These are phyloP conservation scores for Verticillium nonalfalfae DNA, from an alignment of 2,329 filamentous ascomycete species.

Conservation along the genomic window DNA sequence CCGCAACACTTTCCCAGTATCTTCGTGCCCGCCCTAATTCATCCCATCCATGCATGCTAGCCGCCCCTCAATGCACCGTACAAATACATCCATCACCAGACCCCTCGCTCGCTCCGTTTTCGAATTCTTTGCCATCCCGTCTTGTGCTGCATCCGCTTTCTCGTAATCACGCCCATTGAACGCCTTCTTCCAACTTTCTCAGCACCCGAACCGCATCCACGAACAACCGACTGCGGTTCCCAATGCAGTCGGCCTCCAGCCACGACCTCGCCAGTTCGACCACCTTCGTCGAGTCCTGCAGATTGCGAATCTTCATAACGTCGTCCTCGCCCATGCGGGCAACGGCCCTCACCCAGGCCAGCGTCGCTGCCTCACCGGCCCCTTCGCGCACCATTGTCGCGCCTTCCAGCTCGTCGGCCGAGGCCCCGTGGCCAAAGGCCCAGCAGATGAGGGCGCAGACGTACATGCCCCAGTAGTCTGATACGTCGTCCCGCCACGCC, in stretches of 20 bases:
- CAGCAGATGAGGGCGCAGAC: constrained; percentile 54
- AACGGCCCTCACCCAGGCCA: constrained; percentile 32
- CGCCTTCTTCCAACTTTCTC: constrained; percentile 40
- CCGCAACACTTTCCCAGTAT: neutral
- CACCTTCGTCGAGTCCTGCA: constrained; percentile 35
- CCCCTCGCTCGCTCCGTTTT: neutral
- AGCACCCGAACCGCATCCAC: constrained; percentile 48
- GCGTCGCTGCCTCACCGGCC: constrained; percentile 16
- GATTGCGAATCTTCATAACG: constrained; percentile 27
- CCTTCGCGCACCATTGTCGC: constrained; percentile 10
- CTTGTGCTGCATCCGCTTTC: neutral
- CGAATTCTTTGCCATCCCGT: neutral
- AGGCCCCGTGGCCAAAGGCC: constrained; percentile 39
- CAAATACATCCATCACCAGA: neutral
- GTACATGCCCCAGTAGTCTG: constrained; percentile 50
- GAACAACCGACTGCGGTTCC: constrained; percentile 40
- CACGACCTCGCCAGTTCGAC: constrained; percentile 40
- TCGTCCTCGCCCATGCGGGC: constrained; percentile 32
- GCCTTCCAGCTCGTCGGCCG: neutral
- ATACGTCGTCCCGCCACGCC: constrained; percentile 29
- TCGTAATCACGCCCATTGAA: constrained; percentile 9
- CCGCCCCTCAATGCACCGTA: neutral
- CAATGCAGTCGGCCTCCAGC: constrained; percentile 43
- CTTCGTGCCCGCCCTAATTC: neutral
- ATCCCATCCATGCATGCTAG: neutral